Evolutionary conservation across 257 asterid genomes (phyloP).

Genomic region (Coffea eugenioides): DNA sequence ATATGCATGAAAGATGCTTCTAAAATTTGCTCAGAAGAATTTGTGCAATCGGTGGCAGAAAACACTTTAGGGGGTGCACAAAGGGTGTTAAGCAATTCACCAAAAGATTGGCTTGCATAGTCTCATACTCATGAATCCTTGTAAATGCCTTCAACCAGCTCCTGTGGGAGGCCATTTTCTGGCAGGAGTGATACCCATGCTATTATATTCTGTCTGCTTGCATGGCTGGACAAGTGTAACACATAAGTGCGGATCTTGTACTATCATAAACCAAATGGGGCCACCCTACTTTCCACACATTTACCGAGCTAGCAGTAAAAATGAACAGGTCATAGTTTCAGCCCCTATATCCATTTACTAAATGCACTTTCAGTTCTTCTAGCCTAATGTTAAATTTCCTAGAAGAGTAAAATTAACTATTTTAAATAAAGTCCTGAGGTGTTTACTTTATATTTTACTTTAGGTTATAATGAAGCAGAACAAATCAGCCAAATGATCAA

Average conservation of each 20-base stretch:
- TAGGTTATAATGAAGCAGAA: not conserved
- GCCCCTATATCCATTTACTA: not conserved
- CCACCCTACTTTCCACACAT: too few relatives aligned
- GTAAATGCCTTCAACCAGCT: not conserved
- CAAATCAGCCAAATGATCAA: not conserved
- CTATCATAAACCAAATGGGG: too few relatives aligned
- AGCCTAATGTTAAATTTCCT: not conserved
- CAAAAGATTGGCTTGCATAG: not conserved
- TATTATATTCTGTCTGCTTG: too few relatives aligned
- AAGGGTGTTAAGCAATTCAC: not conserved
- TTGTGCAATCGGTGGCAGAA: not conserved
- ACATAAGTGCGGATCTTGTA: too few relatives aligned
- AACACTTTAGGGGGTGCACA: not conserved
- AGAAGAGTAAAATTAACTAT: not conserved
- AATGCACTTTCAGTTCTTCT: not conserved
- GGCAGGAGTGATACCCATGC: too few relatives aligned
- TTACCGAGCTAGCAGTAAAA: too few relatives aligned
- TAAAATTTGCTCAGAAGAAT: not conserved
- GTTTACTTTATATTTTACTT: not conserved
- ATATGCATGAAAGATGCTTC: not conserved
- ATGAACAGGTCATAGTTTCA: not conserved
- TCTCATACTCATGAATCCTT: not conserved
- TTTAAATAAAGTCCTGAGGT: not conserved
- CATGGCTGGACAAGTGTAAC: too few relatives aligned
- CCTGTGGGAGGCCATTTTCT: not conserved